Conservation (phyloP, 2,329 filamentous ascomycete genomes). For the Talaromyces verruculosus region DNA sequence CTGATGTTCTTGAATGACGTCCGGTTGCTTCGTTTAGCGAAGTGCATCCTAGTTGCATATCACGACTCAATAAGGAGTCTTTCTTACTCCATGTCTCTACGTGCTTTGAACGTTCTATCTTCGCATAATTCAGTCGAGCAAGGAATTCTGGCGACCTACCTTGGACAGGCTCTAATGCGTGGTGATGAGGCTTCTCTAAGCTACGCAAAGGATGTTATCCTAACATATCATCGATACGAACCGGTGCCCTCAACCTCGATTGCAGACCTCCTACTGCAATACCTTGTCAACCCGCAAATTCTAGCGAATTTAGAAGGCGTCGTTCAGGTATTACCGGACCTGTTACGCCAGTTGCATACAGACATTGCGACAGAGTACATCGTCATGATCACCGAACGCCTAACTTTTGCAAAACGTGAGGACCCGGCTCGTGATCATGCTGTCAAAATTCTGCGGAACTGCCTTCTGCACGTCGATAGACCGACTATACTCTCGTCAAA, state of each 20-base stretch:
- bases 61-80: slow-evolving; percentile 13
- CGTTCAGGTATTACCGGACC: neutral
- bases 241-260: slow-evolving; percentile 24
- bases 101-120: slow-evolving; percentile 11
- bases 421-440: slow-evolving; percentile 20
- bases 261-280: slow-evolving; percentile 29
- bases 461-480: slow-evolving; percentile 26
- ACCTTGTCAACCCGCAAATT: neutral
- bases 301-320: neutral
- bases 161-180: slow-evolving; percentile 28
- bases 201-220: slow-evolving; percentile 35
- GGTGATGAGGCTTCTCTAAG: slow-evolving; percentile 23
- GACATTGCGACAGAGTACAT: slow-evolving; percentile 32
- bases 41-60: slow-evolving; percentile 11
- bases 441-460: slow-evolving; percentile 36
- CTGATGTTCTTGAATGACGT: slow-evolving; percentile 24
- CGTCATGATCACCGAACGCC: slow-evolving; percentile 34
- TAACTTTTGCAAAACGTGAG: slow-evolving; percentile 29
- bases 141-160: slow-evolving; percentile 32
- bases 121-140: slow-evolving; percentile 2
- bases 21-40: slow-evolving; percentile 11
- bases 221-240: slow-evolving; percentile 28
- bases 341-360: slow-evolving; percentile 28
- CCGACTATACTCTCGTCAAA: slow-evolving; percentile 27
- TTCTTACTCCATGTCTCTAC: slow-evolving; percentile 8